These are phyloP conservation scores for Chlorella sorokiniana DNA, from an alignment of 139 green algal genomes.

Conservation along the genomic window DNA sequence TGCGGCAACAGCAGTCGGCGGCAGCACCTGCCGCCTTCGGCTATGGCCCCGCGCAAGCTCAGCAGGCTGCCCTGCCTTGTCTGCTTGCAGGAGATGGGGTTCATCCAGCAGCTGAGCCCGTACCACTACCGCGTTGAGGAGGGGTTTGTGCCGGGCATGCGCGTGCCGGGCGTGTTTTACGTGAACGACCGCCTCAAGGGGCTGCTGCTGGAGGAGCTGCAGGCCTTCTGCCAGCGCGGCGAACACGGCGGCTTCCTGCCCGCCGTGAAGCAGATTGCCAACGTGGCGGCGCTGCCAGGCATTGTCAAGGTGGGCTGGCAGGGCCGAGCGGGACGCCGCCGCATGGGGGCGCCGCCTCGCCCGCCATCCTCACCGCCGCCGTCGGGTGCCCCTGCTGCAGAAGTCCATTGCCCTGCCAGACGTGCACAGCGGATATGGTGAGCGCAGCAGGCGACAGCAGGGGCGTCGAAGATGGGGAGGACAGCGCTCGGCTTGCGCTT, in stretches of 20 bases:
- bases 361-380: too few species aligned
- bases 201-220: slow-evolving; percentile 85
- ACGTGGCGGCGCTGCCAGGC: slow-evolving; percentile 87
- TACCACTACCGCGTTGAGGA: slow-evolving; percentile 79
- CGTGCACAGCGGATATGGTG: slow-evolving; percentile 87
- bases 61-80: not conserved
- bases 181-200: slow-evolving; percentile 77
- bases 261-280: slow-evolving; percentile 90
- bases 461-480: not conserved
- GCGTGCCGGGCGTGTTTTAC: slow-evolving; percentile 79
- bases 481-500: too few species aligned
- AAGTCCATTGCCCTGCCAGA: slow-evolving; percentile 88
- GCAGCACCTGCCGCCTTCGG: not conserved
- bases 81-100: slow-evolving; percentile 40
- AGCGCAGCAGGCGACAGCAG: not conserved
- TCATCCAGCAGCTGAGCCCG: slow-evolving; percentile 56
- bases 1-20: too few species aligned
- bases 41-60: not conserved
- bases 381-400: slow-evolving; percentile 8
- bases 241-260: slow-evolving; percentile 82
- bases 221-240: slow-evolving; percentile 43
- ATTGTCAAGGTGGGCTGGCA: slow-evolving; percentile 74
- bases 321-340: not conserved
- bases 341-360: not conserved
- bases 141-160: slow-evolving; percentile 89